Conservation (phyloP, 1,139 yeast genomes). For the Geotrichum carabidarum region DNA sequence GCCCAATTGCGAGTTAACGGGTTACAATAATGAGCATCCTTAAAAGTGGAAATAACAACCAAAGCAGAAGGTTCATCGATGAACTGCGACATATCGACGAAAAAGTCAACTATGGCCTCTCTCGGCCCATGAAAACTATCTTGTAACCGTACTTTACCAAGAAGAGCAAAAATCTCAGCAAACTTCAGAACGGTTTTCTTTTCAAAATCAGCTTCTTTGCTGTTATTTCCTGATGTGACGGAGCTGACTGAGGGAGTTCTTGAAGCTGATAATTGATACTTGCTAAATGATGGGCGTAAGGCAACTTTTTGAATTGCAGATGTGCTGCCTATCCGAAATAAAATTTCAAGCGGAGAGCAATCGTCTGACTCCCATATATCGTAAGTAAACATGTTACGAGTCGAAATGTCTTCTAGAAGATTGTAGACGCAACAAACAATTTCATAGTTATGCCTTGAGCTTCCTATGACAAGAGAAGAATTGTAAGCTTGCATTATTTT, state of each 20-base stretch:
- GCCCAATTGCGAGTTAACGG: slow-evolving; percentile 53
- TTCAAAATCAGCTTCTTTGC: neutral
- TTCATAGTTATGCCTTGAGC: slow-evolving; percentile 31
- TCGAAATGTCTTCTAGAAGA: slow-evolving; percentile 25
- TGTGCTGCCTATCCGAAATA: slow-evolving; percentile 18
- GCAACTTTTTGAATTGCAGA: neutral
- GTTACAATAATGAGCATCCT: slow-evolving; percentile 50
- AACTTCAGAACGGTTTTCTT: slow-evolving; percentile 23
- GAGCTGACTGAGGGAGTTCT: too few species aligned
- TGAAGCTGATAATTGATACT: neutral
- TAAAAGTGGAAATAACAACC: slow-evolving; percentile 47
- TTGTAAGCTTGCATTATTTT: slow-evolving; percentile 29
- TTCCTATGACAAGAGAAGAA: slow-evolving; percentile 27
- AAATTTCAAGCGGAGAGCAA: slow-evolving; percentile 42
- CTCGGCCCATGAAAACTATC: slow-evolving; percentile 42
- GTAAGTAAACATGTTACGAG: slow-evolving; percentile 29
- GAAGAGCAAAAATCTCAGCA: slow-evolving; percentile 21
- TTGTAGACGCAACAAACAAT: slow-evolving; percentile 28
- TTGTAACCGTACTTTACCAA: slow-evolving; percentile 22
- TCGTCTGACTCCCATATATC: slow-evolving; percentile 49
- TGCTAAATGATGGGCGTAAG: neutral
- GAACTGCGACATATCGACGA: slow-evolving; percentile 40
- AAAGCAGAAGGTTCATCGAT: slow-evolving; percentile 41
- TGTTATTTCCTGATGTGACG: too few species aligned
- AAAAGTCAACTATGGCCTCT: slow-evolving; percentile 44